Conservation (phyloP, 2,329 filamentous ascomycete species). For the Dactylella cylindrospora region DNA sequence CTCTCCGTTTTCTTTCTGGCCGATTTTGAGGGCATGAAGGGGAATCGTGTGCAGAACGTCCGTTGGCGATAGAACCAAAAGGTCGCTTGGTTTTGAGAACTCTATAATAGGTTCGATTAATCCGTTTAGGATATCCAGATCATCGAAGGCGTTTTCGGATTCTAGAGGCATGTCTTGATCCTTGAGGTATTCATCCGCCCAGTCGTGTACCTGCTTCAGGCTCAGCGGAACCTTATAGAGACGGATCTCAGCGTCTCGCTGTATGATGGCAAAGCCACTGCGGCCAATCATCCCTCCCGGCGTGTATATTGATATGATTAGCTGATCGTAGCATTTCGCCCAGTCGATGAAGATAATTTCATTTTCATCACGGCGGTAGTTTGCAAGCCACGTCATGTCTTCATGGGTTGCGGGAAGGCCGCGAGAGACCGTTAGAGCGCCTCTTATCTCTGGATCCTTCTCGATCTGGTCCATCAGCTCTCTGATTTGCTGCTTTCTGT, state of each 20-base stretch:
- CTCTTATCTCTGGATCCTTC: slow-evolving; percentile 14
- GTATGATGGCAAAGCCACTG: neutral
- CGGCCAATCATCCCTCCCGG: slow-evolving; percentile 11
- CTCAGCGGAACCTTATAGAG: slow-evolving; percentile 9
- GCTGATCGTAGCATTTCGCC: slow-evolving; percentile 17
- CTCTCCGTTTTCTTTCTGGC: slow-evolving; percentile 5
- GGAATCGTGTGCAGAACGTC: slow-evolving; percentile 25
- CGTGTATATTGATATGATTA: slow-evolving; percentile 33
- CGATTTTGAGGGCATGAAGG: slow-evolving; percentile 21
- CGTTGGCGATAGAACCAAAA: slow-evolving; percentile 31
- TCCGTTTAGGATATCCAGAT: slow-evolving; percentile 15
- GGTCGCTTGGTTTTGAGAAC: slow-evolving; percentile 22
- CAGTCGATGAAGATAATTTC: slow-evolving; percentile 38
- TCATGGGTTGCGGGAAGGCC: slow-evolving; percentile 34
- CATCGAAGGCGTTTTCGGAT: slow-evolving; percentile 16
- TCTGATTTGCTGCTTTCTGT: neutral
- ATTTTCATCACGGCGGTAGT: slow-evolving; percentile 12
- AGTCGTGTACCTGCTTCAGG: slow-evolving; percentile 6
- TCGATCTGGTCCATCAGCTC: slow-evolving; percentile 20
- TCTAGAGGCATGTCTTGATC: slow-evolving; percentile 21
- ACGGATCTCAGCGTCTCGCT: slow-evolving; percentile 11
- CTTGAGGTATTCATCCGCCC: slow-evolving; percentile 19
- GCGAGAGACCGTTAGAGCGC: slow-evolving; percentile 21
- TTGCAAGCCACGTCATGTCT: slow-evolving; percentile 36
- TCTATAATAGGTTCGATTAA: slow-evolving; percentile 17